These are phyloP conservation scores for Singerocomus inundabilis DNA, from an alignment of 1,284 basidiomycete species.

Conservation along the genomic window DNA sequence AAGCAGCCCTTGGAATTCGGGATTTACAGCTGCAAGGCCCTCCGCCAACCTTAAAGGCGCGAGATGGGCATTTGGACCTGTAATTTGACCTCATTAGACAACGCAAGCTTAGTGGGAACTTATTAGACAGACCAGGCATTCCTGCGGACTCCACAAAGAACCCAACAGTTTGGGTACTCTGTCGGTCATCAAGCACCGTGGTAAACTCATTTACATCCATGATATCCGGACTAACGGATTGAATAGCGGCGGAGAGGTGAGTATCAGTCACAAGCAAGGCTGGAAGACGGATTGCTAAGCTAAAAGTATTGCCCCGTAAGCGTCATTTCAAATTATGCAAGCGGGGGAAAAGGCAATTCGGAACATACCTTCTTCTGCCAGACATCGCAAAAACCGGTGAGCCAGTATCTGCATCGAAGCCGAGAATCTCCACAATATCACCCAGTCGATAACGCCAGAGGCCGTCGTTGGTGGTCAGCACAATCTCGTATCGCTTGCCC, in stretches of 20 bases:
- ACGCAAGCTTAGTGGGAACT: too few species aligned
- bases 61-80: background rate
- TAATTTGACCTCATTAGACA: too few species aligned
- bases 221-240: too few species aligned
- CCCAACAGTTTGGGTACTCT: too few species aligned
- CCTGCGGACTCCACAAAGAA: too few species aligned
- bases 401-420: constrained; percentile 6
- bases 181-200: too few species aligned
- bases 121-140: too few species aligned
- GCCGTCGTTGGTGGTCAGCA: constrained; percentile 13
- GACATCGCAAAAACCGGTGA: constrained; percentile 4
- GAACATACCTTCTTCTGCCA: constrained; percentile 6
- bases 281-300: background rate
- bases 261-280: too few species aligned
- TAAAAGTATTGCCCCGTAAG: background rate
- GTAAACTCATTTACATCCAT: too few species aligned
- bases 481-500: constrained; percentile 8
- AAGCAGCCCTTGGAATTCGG: background rate
- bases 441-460: constrained; percentile 14
- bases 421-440: constrained; percentile 3
- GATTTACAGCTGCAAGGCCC: constrained; percentile 1
- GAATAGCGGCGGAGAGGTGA: too few species aligned
- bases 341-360: background rate
- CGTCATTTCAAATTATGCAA: background rate
- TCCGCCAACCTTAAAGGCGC: constrained; percentile 1